Conservation (phyloP, 345 rosid genomes). For the Corymbia maculata region DNA sequence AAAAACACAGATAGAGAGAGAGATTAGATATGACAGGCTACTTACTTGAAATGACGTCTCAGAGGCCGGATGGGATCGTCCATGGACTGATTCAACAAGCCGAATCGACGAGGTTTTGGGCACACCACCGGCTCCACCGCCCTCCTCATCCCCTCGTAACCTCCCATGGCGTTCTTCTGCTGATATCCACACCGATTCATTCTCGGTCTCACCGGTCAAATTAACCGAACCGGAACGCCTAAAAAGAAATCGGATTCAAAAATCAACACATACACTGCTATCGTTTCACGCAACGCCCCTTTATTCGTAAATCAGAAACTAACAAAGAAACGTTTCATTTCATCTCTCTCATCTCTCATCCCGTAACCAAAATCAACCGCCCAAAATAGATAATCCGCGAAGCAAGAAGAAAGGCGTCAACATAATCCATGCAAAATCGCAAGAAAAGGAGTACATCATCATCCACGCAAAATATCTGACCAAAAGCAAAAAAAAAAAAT, state of each 20-base stretch:
- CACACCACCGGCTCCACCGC: conserved; percentile 7
- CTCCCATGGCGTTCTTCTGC: conserved; percentile 6
- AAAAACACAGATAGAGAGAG: not conserved
- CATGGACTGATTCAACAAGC: not conserved
- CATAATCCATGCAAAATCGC: not conserved
- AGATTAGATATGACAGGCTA: not conserved
- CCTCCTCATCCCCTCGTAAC: conserved; percentile 8
- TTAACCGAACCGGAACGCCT: not conserved
- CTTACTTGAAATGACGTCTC: conserved; percentile 1
- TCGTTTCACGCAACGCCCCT: not conserved
- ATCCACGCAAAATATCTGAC: not conserved
- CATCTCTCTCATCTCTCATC: not conserved
- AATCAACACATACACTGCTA: not conserved
- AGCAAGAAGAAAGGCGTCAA: not conserved
- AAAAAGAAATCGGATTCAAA: not conserved
- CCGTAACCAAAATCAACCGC: not conserved
- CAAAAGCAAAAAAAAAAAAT: not conserved
- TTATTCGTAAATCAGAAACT: not conserved
- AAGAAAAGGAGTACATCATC: not conserved
- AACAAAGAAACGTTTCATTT: not conserved
- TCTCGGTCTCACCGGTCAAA: not conserved
- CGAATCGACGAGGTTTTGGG: conserved; percentile 11
- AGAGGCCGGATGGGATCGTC: not conserved
- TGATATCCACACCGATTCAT: conserved; percentile 2
- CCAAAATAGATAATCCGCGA: not conserved